Conservation (phyloP, 352 stramenopile species). For the Aphanomyces stellatus region DNA sequence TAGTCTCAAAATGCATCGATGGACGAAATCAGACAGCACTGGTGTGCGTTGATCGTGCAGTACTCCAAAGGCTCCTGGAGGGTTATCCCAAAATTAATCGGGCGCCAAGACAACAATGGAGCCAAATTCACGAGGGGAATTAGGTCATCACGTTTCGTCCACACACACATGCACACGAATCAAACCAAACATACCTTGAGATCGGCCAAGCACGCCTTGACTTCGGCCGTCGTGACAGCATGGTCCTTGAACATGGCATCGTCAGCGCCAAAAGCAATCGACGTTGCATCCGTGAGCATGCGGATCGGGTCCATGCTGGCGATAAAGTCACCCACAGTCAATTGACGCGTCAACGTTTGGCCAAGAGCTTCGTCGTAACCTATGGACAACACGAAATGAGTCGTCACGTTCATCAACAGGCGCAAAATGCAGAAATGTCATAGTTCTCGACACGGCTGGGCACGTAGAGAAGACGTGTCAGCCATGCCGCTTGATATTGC, state of each 20-base stretch:
- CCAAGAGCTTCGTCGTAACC: conserved; percentile 91
- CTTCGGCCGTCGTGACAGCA: conserved; percentile 68
- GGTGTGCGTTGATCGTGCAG: conserved; percentile 6
- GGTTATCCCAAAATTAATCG: conserved; percentile 18
- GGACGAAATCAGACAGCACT: conserved; percentile 7
- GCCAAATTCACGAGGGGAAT: conserved; percentile 11
- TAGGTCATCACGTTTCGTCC: conserved; percentile 3
- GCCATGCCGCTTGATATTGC: conserved; percentile 67
- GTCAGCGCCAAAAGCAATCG: conserved; percentile 84
- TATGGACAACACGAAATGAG: conserved; percentile 21
- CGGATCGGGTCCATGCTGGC: conserved; percentile 90
- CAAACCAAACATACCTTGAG: conserved; percentile 75
- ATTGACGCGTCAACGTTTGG: conserved; percentile 75
- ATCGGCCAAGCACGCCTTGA: conserved; percentile 72
- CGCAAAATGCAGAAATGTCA: conserved; percentile 1
- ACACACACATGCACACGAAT: neutral
- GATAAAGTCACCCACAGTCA: conserved; percentile 81
- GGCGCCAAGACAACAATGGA: conserved; percentile 18
- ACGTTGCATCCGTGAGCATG: conserved; percentile 91
- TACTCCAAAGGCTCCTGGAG: conserved; percentile 4
- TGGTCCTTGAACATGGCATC: conserved; percentile 79
- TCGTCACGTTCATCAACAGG: neutral
- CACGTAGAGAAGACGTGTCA: conserved; percentile 13
- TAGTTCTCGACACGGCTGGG: conserved; percentile 5
- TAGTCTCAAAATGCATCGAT: neutral